A percentile compares a stretch with the other conserved stretches of the same genome.
Conservation (phyloP, 192 early-diverging fungal genomes). For the Globomyces pollinis-pini region DNA sequence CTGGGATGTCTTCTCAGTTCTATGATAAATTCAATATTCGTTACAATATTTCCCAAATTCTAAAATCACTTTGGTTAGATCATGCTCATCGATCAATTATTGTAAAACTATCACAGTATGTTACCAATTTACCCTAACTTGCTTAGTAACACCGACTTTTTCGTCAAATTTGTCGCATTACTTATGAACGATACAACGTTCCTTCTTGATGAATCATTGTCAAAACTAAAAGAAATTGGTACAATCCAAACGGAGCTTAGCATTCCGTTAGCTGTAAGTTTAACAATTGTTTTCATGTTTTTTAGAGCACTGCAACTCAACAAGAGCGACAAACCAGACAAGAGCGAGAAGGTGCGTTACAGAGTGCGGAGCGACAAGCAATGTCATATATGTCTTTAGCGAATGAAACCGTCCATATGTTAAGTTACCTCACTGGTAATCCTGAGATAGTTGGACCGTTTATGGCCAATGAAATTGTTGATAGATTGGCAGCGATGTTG, state of each 20-base stretch:
- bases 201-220: slow-evolving; percentile 86
- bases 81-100: slow-evolving; percentile 62
- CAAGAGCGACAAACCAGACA: slow-evolving; percentile 42
- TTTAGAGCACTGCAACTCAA: slow-evolving; percentile 3
- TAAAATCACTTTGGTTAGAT: slow-evolving; percentile 74
- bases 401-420: slow-evolving; percentile 90
- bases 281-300: not conserved
- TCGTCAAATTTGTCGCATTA: slow-evolving; percentile 80
- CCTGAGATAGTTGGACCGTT: slow-evolving; percentile 74
- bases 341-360: slow-evolving; percentile 53
- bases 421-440: slow-evolving; percentile 67
- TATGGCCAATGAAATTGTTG: slow-evolving; percentile 81
- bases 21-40: slow-evolving; percentile 99
- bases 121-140: no score
- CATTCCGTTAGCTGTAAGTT: slow-evolving; percentile 21
- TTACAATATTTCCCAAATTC: slow-evolving; percentile 88
- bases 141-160: slow-evolving; percentile 67
- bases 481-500: slow-evolving; percentile 93
- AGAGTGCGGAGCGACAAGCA: slow-evolving; percentile 74
- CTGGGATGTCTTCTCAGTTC: slow-evolving; percentile 85
- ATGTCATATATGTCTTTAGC: slow-evolving; percentile 77
- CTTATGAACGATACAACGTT: slow-evolving; percentile 96
- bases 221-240: slow-evolving; percentile 78
- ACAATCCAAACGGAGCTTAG: slow-evolving; percentile 73
- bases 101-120: slow-evolving; percentile 34